A percentile compares a stretch with the other conserved stretches of the same genome.
Evolutionary conservation across 23 red algal genomes (phyloP).

Genomic region (Rhodosorus marinus): DNA sequence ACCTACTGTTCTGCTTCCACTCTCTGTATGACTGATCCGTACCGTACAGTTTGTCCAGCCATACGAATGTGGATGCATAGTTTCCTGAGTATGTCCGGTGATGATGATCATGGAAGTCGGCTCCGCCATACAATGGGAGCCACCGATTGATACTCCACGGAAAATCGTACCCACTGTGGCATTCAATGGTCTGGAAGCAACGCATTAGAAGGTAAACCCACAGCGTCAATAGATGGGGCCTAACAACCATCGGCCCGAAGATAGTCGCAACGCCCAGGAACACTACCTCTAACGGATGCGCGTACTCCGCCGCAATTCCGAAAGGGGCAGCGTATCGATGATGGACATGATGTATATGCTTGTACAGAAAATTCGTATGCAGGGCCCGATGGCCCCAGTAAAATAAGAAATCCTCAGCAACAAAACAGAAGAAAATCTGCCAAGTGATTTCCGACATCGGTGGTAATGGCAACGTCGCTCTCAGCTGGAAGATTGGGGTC

Average conservation of each 20-base stretch:
- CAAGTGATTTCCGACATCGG: constrained; percentile 9
- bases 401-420: constrained; percentile 81
- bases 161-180: constrained; percentile 82
- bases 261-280: constrained; percentile 72
- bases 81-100: constrained; percentile 85
- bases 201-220: constrained; percentile 71
- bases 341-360: constrained; percentile 59
- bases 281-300: constrained; percentile 76
- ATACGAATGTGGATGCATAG: constrained; percentile 59
- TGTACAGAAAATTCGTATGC: constrained; percentile 80
- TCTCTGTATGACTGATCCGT: constrained; percentile 21
- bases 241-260: constrained; percentile 38
- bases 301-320: constrained; percentile 79
- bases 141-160: constrained; percentile 47
- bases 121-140: constrained; percentile 61
- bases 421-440: constrained; percentile 62
- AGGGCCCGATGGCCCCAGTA: constrained; percentile 91
- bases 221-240: constrained; percentile 77
- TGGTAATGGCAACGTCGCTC: constrained; percentile 3
- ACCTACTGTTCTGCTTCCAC: neutral
- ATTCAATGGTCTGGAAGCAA: constrained; percentile 68
- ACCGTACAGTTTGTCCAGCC: constrained; percentile 47
- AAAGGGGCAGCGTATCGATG: constrained; percentile 81
- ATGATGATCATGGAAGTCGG: constrained; percentile 82
- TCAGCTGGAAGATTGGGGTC: constrained; percentile 31